phyloP scores from a whole-genome alignment of 2,329 filamentous ascomycete genomes.

The Ophiostoma fasciatum region DNA sequence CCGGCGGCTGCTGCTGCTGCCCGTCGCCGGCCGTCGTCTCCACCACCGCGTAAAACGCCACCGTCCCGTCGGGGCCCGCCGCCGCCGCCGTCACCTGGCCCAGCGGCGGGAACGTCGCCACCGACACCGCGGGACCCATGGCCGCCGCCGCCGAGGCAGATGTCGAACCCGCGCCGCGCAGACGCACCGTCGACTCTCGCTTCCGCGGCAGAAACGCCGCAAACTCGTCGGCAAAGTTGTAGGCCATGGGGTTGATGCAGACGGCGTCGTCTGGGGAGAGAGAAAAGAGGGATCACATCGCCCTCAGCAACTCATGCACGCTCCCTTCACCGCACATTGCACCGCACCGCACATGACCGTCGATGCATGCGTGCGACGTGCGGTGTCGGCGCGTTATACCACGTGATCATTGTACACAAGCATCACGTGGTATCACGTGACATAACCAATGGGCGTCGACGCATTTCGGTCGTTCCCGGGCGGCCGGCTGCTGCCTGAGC shows the following conservation, averaged over 20 bases:
- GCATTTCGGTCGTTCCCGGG: conserved; percentile 5
- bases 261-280: too few species aligned
- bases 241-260: too few species aligned
- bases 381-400: too few species aligned
- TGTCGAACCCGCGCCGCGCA: background rate
- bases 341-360: too few species aligned
- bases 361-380: too few species aligned
- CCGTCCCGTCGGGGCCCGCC: conserved; percentile 19
- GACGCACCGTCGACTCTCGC: background rate
- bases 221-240: conserved; percentile 11
- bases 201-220: conserved; percentile 9
- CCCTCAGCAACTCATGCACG: too few species aligned
- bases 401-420: too few species aligned
- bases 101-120: conserved; percentile 49
- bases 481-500: background rate
- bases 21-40: conserved; percentile 52
- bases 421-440: conserved; percentile 6
- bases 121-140: conserved; percentile 12
- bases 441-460: conserved; percentile 5
- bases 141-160: background rate
- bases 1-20: too few species aligned
- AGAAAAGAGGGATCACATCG: too few species aligned
- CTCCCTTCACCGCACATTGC: too few species aligned
- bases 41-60: conserved; percentile 53
- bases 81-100: conserved; percentile 54